These are phyloP conservation scores for Pistacia vera DNA, from an alignment of 345 rosid species.

Conservation along the genomic window DNA sequence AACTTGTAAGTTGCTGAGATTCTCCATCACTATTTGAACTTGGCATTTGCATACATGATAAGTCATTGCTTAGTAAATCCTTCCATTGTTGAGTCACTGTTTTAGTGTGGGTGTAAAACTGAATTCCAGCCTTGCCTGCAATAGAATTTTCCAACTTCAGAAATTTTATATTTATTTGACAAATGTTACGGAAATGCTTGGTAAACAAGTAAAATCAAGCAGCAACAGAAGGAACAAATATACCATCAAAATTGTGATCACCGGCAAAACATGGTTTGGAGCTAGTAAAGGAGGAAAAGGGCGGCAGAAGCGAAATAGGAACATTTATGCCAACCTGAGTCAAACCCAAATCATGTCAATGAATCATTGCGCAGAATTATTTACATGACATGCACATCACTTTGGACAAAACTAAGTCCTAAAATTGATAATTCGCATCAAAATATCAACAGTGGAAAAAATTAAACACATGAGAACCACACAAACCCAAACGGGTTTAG, in stretches of 20 bases:
- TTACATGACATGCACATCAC: not conserved
- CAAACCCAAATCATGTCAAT: constrained; percentile 10
- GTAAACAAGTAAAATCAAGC: not conserved
- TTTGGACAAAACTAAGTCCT: not conserved
- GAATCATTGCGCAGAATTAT: not conserved
- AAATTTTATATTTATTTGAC: not conserved
- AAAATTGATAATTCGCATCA: no score
- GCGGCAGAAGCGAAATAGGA: constrained; percentile 45
- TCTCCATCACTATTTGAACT: constrained; percentile 14
- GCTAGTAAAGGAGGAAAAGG: constrained; percentile 44
- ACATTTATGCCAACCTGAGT: constrained; percentile 64
- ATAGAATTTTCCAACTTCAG: constrained; percentile 28
- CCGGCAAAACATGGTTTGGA: constrained; percentile 52
- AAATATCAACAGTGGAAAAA: not conserved
- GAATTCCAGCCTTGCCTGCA: constrained; percentile 95
- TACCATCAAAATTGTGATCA: constrained; percentile 55
- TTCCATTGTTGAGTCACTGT: constrained; percentile 98
- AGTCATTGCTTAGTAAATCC: constrained; percentile 24
- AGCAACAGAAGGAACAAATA: not conserved
- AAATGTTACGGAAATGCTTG: not conserved
- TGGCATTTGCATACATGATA: constrained; percentile 21
- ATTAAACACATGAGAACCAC: no score
- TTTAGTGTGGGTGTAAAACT: constrained; percentile 89
- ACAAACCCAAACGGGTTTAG: no score
- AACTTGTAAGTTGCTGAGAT: constrained; percentile 21